Evolutionary conservation across 495 filamentous ascomycete genomes (phyloP).

Genomic region (Penicillium pulvis): DNA sequence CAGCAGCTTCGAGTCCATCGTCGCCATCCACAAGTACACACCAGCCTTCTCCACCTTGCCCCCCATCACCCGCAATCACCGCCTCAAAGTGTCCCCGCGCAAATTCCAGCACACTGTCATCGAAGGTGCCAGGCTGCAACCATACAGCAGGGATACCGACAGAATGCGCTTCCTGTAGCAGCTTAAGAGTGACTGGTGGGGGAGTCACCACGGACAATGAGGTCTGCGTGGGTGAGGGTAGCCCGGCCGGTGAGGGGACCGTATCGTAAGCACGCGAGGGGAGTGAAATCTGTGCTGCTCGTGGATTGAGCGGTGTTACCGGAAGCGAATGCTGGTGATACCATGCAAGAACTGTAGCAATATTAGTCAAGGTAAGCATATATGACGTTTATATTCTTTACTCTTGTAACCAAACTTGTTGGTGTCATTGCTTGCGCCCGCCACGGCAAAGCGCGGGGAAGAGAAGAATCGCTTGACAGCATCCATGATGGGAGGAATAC

Average conservation of each 20-base stretch:
- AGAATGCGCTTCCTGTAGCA: constrained; percentile 78
- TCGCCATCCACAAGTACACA: constrained; percentile 93
- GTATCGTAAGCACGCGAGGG: constrained; percentile 60
- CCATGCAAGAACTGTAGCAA: constrained; percentile 77
- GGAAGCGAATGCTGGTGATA: constrained; percentile 76
- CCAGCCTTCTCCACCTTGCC: constrained; percentile 74
- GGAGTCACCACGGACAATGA: constrained; percentile 87
- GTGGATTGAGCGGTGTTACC: constrained; percentile 82
- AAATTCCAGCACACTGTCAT: constrained; percentile 69
- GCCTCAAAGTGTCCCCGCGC: constrained; percentile 66
- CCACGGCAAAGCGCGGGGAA: constrained; percentile 82
- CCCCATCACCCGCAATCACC: constrained; percentile 70
- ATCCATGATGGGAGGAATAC: constrained; percentile 33
- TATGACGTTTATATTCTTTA: constrained; percentile 27
- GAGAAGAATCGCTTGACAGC: constrained; percentile 79
- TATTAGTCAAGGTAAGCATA: constrained; percentile 7
- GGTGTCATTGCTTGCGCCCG: constrained; percentile 82
- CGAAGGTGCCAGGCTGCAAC: constrained; percentile 89
- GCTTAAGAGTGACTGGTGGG: constrained; percentile 63
- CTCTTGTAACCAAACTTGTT: constrained; percentile 91
- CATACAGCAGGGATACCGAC: constrained; percentile 81
- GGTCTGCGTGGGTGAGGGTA: constrained; percentile 67
- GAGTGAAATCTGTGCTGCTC: constrained; percentile 58
- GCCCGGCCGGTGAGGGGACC: constrained; percentile 61
- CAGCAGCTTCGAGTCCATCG: constrained; percentile 62